Evolutionary conservation across 768 basidiomycete species (phyloP), one percentile per base, ranked within the genome.

Genomic region (Hypholoma sublateritium): DNA sequence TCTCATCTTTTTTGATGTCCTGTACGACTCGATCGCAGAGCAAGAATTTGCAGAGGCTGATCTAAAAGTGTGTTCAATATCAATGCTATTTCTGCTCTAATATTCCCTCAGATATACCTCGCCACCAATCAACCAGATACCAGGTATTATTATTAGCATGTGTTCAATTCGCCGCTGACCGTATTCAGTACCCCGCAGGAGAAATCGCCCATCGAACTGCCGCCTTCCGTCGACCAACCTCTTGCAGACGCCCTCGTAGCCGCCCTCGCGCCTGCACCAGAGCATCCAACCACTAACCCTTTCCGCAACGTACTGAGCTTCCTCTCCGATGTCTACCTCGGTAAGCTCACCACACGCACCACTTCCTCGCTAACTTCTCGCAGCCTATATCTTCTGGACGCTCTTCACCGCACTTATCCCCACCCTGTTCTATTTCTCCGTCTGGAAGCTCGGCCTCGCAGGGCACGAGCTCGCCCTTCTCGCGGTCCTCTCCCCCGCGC

Each of bases 371-470:
- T 25, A 47, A 14, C 12, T 28, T 28, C n/a, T 35, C 34, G 43
- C 55, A 92, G 90, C 88, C 4, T 92, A 86, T 65, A 74, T 89
- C 16, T 91, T 88, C 70, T 93, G 90, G 89, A 89, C 92, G 1
- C 79, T 91, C 47, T 85, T 90, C 68, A 95, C 93, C 1, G 80
- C 85, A 3, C 82, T 94, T 17, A 81, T 87, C 5, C 86, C 88
- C 1, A 85, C 89, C 3, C 76, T 95, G 3, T 95, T 95, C 75
- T 95, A 95, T 72, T 95, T 93, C 74, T 93, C 91, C 22, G 85
- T 96, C 17, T 95, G 93, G 93, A 82, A 92, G 66, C 85, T 95
- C 16, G 91, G 89, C 24, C 79, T 95, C 28, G 84, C 89, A 11
- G 94, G 94, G 4, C 83, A 87, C 35, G 94, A 96, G 67, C 76